A percentile compares a stretch with the other conserved stretches of the same genome.
Evolutionary conservation across 371 early-diverging fungal species (phyloP).

Genomic region (Saksenaea vasiformis): DNA sequence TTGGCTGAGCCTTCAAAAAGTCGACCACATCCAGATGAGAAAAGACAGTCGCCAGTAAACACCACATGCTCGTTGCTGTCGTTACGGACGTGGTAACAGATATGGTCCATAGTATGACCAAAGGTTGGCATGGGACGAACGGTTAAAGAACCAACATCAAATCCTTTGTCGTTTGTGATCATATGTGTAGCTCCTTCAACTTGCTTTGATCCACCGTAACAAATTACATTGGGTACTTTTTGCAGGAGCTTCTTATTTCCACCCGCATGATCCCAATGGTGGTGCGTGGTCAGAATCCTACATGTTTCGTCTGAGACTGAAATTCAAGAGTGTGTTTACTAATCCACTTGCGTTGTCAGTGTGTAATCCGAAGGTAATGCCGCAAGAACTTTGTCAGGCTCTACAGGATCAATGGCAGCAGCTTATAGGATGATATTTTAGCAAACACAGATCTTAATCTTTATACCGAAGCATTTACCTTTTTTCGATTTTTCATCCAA

Average conservation of each 20-base stretch:
- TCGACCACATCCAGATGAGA: conserved; percentile 79
- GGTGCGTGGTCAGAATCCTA: conserved; percentile 78
- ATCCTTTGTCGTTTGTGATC: conserved; percentile 18
- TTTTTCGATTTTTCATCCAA: conserved; percentile 66
- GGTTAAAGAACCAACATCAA: conserved; percentile 64
- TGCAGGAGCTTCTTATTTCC: conserved; percentile 65
- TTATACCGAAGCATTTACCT: conserved; percentile 14
- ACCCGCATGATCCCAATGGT: conserved; percentile 82
- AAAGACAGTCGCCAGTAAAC: conserved; percentile 40
- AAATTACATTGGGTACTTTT: conserved; percentile 11
- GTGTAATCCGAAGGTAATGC: conserved; percentile 28
- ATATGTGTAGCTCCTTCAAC: conserved; percentile 20
- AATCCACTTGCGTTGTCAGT: conserved; percentile 37
- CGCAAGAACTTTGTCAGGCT: conserved; percentile 56
- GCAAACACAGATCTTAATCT: conserved; percentile 5
- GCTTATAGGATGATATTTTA: conserved; percentile 14
- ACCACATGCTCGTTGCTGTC: conserved; percentile 25
- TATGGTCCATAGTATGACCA: conserved; percentile 86
- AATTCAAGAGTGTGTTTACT: background rate
- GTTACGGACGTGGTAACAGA: conserved; percentile 75
- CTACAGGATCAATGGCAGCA: conserved; percentile 63
- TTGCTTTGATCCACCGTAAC: conserved; percentile 32
- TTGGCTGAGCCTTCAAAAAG: conserved; percentile 91
- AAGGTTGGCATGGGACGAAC: conserved; percentile 63
- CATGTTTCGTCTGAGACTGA: background rate